Conservation (phyloP, 2,329 filamentous ascomycete species). For the Lachnellula arida region DNA sequence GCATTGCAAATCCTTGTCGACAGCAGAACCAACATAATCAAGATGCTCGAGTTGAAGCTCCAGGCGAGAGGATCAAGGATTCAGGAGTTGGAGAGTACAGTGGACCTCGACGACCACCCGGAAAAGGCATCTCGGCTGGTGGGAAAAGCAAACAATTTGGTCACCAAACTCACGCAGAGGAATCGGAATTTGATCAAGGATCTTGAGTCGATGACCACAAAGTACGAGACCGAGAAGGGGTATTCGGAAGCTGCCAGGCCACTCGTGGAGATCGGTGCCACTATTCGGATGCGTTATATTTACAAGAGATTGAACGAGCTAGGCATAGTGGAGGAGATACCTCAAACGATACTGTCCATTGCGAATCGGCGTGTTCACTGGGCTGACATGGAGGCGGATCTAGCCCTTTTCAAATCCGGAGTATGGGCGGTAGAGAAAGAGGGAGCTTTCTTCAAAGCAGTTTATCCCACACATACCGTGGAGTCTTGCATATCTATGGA, state of each 20-base stretch:
- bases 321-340: background rate
- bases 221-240: background rate
- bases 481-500: background rate
- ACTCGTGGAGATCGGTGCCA: background rate
- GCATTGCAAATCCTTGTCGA: background rate
- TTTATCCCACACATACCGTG: background rate
- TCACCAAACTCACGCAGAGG: no score
- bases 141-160: background rate
- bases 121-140: background rate
- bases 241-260: background rate
- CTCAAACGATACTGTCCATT: background rate
- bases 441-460: background rate
- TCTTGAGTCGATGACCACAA: background rate
- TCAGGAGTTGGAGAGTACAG: background rate
- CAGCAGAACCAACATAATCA: background rate
- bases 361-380: background rate
- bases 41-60: background rate
- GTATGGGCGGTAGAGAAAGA: background rate
- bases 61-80: background rate
- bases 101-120: background rate
- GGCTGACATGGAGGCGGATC: background rate
- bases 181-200: background rate
- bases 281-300: background rate
- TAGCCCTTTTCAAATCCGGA: background rate
- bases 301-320: background rate